Evolutionary conservation across 2,329 filamentous ascomycete species (phyloP).

Genomic region (Rhytidhysteron rufulum): DNA sequence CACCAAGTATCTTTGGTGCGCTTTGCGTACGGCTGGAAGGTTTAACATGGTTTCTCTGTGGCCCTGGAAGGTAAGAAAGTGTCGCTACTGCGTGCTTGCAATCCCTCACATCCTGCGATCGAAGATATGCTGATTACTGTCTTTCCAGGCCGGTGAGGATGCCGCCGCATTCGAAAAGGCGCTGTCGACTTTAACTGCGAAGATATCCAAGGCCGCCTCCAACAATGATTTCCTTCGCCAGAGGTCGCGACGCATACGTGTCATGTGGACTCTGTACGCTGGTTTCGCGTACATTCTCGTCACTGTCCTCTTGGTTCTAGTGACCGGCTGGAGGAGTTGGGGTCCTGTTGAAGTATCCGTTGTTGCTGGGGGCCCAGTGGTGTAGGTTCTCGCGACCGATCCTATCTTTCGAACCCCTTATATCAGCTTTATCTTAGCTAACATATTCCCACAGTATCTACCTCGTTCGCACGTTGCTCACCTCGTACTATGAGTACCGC

Average conservation of each 20-base stretch:
- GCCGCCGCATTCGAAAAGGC: conserved; percentile 91
- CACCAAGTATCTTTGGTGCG: no score
- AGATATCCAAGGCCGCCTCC: conserved; percentile 72
- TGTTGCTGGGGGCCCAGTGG: conserved; percentile 70
- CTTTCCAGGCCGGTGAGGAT: conserved; percentile 67
- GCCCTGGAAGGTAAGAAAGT: conserved; percentile 76
- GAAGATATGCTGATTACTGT: conserved; percentile 8
- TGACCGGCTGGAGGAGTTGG: conserved; percentile 80
- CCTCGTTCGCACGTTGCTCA: conserved; percentile 61
- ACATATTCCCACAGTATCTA: conserved; percentile 69
- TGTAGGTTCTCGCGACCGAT: conserved; percentile 54
- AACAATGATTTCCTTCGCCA: conserved; percentile 70
- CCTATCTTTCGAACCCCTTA: background rate
- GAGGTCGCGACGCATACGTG: conserved; percentile 71
- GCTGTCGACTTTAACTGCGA: conserved; percentile 73
- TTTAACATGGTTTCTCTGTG: conserved; percentile 72
- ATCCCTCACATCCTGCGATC: background rate
- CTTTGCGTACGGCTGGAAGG: no score
- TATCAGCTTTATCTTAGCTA: conserved; percentile 10
- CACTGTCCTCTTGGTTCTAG: conserved; percentile 73
- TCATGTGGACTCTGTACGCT: conserved; percentile 86
- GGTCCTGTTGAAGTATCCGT: conserved; percentile 72
- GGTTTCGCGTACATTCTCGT: conserved; percentile 88
- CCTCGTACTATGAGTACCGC: conserved; percentile 75
- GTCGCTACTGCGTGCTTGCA: no score